Evolutionary conservation across 2,329 filamentous ascomycete species (phyloP).

Genomic region (Sarocladium oryzae): DNA sequence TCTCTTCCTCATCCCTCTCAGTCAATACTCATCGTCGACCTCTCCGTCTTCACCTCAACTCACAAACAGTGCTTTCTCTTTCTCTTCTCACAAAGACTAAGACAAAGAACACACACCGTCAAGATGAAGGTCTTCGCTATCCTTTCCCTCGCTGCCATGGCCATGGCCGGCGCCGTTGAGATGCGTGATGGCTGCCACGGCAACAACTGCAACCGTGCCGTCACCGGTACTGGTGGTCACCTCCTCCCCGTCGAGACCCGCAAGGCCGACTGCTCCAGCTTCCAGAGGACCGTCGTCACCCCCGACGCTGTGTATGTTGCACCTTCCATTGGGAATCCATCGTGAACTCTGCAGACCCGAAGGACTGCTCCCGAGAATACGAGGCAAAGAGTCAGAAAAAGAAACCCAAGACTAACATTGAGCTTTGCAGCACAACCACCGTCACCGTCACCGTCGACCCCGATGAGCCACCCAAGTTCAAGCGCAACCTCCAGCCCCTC

Average conservation of each 20-base stretch:
- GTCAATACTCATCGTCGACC: constrained; percentile 1
- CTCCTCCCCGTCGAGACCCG: constrained; percentile 27
- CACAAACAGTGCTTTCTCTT: constrained; percentile 7
- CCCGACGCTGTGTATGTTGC: constrained; percentile 32
- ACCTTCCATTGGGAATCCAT: too few relatives aligned
- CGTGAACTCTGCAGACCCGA: too few relatives aligned
- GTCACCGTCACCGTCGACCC: constrained; percentile 32
- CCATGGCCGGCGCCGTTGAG: constrained; percentile 28
- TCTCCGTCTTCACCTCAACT: constrained; percentile 10
- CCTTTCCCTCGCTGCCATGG: constrained; percentile 30
- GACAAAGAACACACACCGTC: constrained; percentile 12
- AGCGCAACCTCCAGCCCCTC: constrained; percentile 20
- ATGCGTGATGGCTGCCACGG: constrained; percentile 28
- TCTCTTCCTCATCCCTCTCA: constrained; percentile 10
- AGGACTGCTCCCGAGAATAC: too few relatives aligned
- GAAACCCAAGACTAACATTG: background rate
- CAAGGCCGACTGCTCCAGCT: constrained; percentile 34
- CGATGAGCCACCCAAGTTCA: constrained; percentile 21
- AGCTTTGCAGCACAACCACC: constrained; percentile 25
- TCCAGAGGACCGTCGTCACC: constrained; percentile 32
- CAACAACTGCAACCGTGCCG: constrained; percentile 41
- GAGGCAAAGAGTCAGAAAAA: background rate
- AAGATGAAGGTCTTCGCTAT: constrained; percentile 36
- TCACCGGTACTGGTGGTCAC: constrained; percentile 35
- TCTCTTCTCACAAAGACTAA: constrained; percentile 7